These are phyloP conservation scores for Ceratocystis colombiana DNA, from an alignment of 2,329 filamentous ascomycete genomes.

Conservation along the genomic window DNA sequence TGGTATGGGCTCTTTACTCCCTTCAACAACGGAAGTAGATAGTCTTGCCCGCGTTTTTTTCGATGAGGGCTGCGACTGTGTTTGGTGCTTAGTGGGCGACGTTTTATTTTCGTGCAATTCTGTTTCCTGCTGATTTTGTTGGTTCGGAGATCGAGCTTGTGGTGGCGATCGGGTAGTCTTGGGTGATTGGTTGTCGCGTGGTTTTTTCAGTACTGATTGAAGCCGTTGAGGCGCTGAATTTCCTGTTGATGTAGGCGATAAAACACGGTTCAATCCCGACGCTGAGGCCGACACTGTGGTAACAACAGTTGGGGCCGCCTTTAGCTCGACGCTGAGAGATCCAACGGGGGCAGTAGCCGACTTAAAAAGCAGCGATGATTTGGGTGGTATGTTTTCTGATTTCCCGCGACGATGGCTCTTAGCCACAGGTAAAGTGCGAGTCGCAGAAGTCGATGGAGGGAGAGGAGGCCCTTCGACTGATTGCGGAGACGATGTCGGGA, in stretches of 20 bases:
- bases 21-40: constrained; percentile 29
- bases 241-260: constrained; percentile 28
- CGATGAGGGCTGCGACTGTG: constrained; percentile 21
- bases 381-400: constrained; percentile 24
- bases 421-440: constrained; percentile 29
- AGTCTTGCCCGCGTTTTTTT: constrained; percentile 28
- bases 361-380: constrained; percentile 17
- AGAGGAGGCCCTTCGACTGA: constrained; percentile 27
- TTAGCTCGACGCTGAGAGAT: neutral
- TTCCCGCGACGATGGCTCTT: constrained; percentile 26
- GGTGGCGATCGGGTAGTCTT: constrained; percentile 21
- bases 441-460: constrained; percentile 37
- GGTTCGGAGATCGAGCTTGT: constrained; percentile 24
- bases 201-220: constrained; percentile 21
- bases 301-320: constrained; percentile 17
- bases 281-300: constrained; percentile 22
- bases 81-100: neutral
- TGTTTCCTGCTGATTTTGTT: neutral
- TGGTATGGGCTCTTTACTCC: constrained; percentile 21
- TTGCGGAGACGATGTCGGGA: constrained; percentile 31
- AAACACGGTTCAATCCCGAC: constrained; percentile 24
- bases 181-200: constrained; percentile 26
- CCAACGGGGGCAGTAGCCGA: constrained; percentile 15
- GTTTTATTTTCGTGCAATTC: constrained; percentile 1
- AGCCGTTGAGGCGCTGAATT: constrained; percentile 22